Conservation (phyloP, 148 eudicot species). For the Nepenthes mirabilis region DNA sequence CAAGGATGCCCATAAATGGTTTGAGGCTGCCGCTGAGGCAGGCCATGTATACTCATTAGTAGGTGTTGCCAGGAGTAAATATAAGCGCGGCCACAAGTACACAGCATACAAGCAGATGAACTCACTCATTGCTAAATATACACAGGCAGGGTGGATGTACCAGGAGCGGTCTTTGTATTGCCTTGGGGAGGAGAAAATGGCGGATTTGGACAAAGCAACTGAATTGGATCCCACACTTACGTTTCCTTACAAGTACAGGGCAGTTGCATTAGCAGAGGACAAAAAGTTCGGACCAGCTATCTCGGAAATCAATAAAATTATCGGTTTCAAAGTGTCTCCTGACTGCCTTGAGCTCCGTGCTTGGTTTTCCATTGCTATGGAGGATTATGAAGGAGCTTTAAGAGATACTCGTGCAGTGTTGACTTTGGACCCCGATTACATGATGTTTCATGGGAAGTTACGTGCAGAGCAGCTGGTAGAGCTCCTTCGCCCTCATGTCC, state of each 20-base stretch:
- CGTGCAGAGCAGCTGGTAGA: conserved; percentile 54
- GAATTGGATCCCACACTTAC: conserved; percentile 65
- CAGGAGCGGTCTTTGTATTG: conserved; percentile 72
- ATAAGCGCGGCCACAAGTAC: conserved; percentile 69
- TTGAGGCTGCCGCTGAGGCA: conserved; percentile 48
- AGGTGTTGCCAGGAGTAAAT: conserved; percentile 68
- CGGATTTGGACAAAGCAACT: conserved; percentile 55
- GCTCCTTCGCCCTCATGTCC: conserved; percentile 34
- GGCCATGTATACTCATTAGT: conserved; percentile 79
- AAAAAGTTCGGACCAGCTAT: conserved; percentile 39
- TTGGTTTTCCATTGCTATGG: conserved; percentile 51
- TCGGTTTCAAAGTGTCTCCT: conserved; percentile 65
- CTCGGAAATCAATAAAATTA: conserved; percentile 53
- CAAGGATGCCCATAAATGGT: conserved; percentile 63
- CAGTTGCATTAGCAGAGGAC: conserved; percentile 43
- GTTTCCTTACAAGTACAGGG: conserved; percentile 71
- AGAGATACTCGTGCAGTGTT: conserved; percentile 61
- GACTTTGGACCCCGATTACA: conserved; percentile 58
- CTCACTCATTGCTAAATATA: conserved; percentile 37
- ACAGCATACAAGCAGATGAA: conserved; percentile 59
- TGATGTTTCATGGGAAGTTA: conserved; percentile 62
- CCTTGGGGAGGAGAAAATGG: conserved; percentile 49
- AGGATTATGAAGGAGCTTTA: conserved; percentile 73
- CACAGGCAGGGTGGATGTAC: conserved; percentile 88
- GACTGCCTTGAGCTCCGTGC: conserved; percentile 81